Evolutionary conservation across 108 stramenopile genomes (phyloP), one percentile per base, ranked within the genome.

Genomic region (Cyclotella baltica): DNA sequence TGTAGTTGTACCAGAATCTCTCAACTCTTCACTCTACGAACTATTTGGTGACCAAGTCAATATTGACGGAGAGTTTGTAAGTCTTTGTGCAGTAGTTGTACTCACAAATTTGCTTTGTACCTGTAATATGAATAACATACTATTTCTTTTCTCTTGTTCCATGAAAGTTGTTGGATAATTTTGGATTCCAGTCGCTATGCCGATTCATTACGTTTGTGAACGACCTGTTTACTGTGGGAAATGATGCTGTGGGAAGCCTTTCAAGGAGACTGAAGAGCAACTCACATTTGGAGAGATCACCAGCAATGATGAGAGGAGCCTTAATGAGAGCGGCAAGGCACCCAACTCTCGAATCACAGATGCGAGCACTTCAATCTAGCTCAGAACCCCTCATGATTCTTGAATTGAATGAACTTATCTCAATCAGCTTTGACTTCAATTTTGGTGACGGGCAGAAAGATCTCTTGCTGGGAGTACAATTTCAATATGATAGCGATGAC

Each of bases 391-490:
- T 71, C 35, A 27, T 57, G 15, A 18, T 4, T 11, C 28, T 71
- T 40, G 70, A 31, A 13, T 19, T 74, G 47, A 53, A 74, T 46
- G 59, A 61, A 9, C 20, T 30, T 13, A 34, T 70, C 29, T 46
- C 50, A 13, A 29, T 77, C 25, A 51, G 53, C 31, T 67, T 77
- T 65, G 67, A 77, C 62, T 69, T 77, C 47, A 70, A 77, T 55
- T 77, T 77, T 58, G 76, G 76, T 30, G 67, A 33, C 16, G 76
- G 76, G 11, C 27, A 64, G 33, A 77, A 77, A 70, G 67, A 77
- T 10, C n/a, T 77, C 15, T 22, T 77, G 25, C 43, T 77, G 30
- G 59, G 61, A 31, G 33, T 70, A 31, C 43, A 56, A 16, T 77
- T 77, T 31, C 20, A 62, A 33, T 77, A 57, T 48, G 59, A 77